Evolutionary conservation across 352 stramenopile species (phyloP).

Genomic region (Phytophthora fragariaefolia): DNA sequence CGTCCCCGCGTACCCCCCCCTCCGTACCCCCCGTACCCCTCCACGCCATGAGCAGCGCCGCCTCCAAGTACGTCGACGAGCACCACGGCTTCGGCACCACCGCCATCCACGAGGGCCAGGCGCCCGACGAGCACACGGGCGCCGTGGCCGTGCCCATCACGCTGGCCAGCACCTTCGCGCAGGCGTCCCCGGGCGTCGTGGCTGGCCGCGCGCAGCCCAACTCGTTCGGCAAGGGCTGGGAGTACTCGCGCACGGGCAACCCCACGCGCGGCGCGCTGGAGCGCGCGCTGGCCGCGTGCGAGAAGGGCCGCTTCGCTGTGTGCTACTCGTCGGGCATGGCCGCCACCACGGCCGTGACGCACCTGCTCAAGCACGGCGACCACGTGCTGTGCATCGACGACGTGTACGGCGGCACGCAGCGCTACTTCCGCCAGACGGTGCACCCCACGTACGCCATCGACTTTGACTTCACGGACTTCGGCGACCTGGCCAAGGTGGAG

Average conservation of each 20-base stretch:
- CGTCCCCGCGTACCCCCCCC: too few relatives aligned
- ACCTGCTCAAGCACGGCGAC: conserved; percentile 92
- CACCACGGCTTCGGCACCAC: conserved; percentile 85
- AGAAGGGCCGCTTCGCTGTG: conserved; percentile 91
- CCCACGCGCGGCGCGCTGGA: conserved; percentile 96
- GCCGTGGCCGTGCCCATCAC: conserved; percentile 92
- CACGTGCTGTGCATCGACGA: conserved; percentile 96
- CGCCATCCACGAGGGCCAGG: conserved; percentile 86
- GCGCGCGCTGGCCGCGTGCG: conserved; percentile 90
- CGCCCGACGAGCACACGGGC: conserved; percentile 75
- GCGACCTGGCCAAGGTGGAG: conserved; percentile 83
- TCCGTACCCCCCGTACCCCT: too few relatives aligned
- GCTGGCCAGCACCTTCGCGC: conserved; percentile 92
- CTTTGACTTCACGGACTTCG: conserved; percentile 95
- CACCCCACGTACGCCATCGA: conserved; percentile 91
- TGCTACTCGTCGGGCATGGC: conserved; percentile 92
- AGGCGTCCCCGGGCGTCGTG: conserved; percentile 78
- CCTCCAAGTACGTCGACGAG: conserved; percentile 71
- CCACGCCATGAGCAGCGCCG: conserved; percentile 51
- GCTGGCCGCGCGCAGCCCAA: conserved; percentile 76
- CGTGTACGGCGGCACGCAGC: conserved; percentile 96
- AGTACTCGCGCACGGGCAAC: conserved; percentile 96
- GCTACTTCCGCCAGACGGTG: conserved; percentile 94
- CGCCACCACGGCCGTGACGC: conserved; percentile 87
- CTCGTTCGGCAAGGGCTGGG: conserved; percentile 96